phyloP scores from a whole-genome alignment of 2,329 filamentous ascomycete species.

The Epichloe sylvatica region DNA sequence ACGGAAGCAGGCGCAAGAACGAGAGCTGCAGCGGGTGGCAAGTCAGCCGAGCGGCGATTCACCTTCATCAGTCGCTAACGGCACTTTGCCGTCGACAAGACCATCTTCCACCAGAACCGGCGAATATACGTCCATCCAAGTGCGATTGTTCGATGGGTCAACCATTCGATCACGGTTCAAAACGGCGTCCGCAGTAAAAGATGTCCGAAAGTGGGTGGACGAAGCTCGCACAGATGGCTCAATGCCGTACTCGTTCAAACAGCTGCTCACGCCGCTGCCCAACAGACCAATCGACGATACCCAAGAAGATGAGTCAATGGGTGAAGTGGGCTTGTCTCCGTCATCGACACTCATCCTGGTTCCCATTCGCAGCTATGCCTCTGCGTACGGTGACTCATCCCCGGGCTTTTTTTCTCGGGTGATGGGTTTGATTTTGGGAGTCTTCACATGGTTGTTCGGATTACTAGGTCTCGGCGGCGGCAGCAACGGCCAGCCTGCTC shows the following conservation, averaged over 20 bases:
- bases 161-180: conserved; percentile 62
- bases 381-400: conserved; percentile 25
- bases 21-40: conserved; percentile 27
- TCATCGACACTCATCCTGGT: conserved; percentile 74
- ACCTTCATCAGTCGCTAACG: conserved; percentile 15
- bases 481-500: neutral
- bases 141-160: conserved; percentile 72
- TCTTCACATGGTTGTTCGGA: conserved; percentile 24
- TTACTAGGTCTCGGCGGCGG: conserved; percentile 14
- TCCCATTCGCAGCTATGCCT: conserved; percentile 41
- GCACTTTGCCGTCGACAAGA: conserved; percentile 19
- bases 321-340: conserved; percentile 58
- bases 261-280: conserved; percentile 65
- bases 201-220: conserved; percentile 70
- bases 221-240: conserved; percentile 40
- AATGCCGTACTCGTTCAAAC: conserved; percentile 67
- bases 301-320: conserved; percentile 57
- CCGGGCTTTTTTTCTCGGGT: conserved; percentile 16
- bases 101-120: conserved; percentile 15
- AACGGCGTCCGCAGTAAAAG: conserved; percentile 45
- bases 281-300: conserved; percentile 59
- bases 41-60: conserved; percentile 17
- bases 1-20: conserved; percentile 38
- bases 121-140: conserved; percentile 46
- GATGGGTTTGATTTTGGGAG: conserved; percentile 17